Base-by-base conservation (phyloP, 192 early-diverging fungal species). In the Coemansia sp. region DNA sequence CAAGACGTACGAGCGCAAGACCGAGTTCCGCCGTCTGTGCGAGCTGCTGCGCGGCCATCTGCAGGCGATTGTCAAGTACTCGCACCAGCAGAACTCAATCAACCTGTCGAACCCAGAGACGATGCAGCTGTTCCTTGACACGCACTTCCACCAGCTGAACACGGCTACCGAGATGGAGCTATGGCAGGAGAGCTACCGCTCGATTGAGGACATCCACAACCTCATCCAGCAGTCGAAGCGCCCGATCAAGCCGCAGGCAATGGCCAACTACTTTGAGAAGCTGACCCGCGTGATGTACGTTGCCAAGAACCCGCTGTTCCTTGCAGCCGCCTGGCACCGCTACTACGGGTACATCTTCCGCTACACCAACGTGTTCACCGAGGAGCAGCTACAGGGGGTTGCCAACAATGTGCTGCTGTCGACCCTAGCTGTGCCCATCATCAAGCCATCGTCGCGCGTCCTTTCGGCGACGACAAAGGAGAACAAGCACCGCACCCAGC, bases 231-330 rank as follows among this genome's bases (percentile, higher is more conserved):
- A 87, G 81, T 88, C 86, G 60, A 95, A 98, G 85, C 89, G 93
- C 61, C 87, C 92, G 44, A 91, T 94, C 74, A 95, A 98, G 84
- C 85, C 92, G 13, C 83, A 85, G 70, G 95, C 96, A 84, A 91
- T 98, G 89, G 94, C 95, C 55, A 95, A 94, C 86, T 99, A 98
- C 76, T 98, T 98, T 85, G 93, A 98, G 66, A 97, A 96, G 83
- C 84, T 99, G 38, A 92, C 96, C 22, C 88, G 88, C 62, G 95
- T 99, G 71, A 95, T 99, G 80, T 88, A 92, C 84, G 92, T 96
- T 72, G 91, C 92, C 30, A 95, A 97, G 65, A 96, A 99, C 84
- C 94, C 91, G 68, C 87, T 99, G 68, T 99, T 97, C 88, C 92
- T 96, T 60, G 94, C 97, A 33, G 95, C 97, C 36, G 89, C 96